Evolutionary conservation across 148 eudicot species (phyloP).

Genomic region (Suaeda aralocaspica): DNA sequence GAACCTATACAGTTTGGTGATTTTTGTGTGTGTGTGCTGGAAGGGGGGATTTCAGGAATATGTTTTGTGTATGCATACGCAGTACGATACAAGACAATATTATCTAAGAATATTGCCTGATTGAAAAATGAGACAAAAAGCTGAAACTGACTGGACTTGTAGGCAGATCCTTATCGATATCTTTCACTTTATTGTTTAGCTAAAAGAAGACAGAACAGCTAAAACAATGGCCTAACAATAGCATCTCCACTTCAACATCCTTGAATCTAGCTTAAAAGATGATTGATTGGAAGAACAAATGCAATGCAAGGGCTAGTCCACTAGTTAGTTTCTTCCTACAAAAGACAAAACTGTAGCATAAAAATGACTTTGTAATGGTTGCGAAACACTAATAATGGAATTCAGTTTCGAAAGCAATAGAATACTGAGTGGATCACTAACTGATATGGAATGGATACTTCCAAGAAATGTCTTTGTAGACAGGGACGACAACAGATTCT

Average conservation of each 20-base stretch:
- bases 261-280: conserved; percentile 18
- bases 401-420: background rate
- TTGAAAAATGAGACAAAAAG: conserved; percentile 14
- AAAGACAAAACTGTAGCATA: background rate
- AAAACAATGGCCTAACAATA: background rate
- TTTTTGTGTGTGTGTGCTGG: no score
- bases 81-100: background rate
- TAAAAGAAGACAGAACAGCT: conserved; percentile 3
- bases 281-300: background rate
- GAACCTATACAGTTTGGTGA: no score
- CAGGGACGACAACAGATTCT: conserved; percentile 22
- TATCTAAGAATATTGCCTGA: background rate
- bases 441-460: conserved; percentile 18
- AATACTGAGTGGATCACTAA: conserved; percentile 15
- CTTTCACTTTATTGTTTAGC: conserved; percentile 6
- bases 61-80: background rate
- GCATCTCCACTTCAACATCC: conserved; percentile 13
- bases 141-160: conserved; percentile 13
- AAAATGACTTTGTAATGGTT: background rate
- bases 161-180: conserved; percentile 14
- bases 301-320: conserved; percentile 16
- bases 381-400: conserved; percentile 6
- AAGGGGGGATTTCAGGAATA: no score
- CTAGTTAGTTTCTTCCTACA: conserved; percentile 2
- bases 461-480: conserved; percentile 12